Conservation (phyloP, 805 yeast species). For the Lachancea sp. region DNA sequence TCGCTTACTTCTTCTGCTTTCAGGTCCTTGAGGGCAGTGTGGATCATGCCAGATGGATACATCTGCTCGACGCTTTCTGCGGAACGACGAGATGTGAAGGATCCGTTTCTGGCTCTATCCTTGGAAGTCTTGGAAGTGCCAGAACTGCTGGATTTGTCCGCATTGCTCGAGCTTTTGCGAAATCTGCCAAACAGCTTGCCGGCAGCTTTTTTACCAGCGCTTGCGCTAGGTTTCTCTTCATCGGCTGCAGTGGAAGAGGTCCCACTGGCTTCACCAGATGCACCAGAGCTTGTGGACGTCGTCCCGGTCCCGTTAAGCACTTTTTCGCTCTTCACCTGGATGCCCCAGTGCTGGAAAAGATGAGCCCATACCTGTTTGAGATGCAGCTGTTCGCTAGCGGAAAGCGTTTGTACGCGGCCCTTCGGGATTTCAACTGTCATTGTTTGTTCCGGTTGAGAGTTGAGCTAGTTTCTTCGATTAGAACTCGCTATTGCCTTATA, state of each 20-base stretch:
- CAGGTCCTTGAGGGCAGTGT: conserved; percentile 44
- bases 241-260: background rate
- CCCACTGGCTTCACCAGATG: background rate
- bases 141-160: no score
- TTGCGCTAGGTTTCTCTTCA: background rate
- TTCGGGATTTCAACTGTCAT: conserved; percentile 16
- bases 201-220: conserved; percentile 11
- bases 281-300: background rate
- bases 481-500: background rate
- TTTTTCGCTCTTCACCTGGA: conserved; percentile 32
- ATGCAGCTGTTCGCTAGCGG: conserved; percentile 52
- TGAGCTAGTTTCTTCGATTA: no score
- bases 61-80: conserved; percentile 27
- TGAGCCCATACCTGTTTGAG: conserved; percentile 70
- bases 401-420: conserved; percentile 43
- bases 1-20: conserved; percentile 46
- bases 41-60: conserved; percentile 37
- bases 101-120: conserved; percentile 7
- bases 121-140: conserved; percentile 1
- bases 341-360: conserved; percentile 53
- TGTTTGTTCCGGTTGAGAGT: background rate
- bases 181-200: conserved; percentile 11
- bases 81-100: conserved; percentile 25
- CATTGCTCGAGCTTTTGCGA: conserved; percentile 7
- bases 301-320: conserved; percentile 11